Evolutionary conservation across 139 green algal genomes (phyloP).

Genomic region (Zygnema cylindricum): DNA sequence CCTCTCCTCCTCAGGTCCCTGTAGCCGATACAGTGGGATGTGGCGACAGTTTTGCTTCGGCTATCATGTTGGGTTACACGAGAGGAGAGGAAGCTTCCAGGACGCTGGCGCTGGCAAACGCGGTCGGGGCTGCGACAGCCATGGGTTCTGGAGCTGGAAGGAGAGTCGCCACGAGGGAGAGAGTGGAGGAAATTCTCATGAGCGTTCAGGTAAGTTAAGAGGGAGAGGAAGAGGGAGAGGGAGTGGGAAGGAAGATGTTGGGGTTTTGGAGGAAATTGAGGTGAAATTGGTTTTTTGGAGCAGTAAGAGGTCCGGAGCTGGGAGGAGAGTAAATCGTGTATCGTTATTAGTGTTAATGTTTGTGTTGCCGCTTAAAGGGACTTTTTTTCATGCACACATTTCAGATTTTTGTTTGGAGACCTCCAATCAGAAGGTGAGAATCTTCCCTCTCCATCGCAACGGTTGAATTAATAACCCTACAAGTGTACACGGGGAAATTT

Average conservation of each 20-base stretch:
- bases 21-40: constrained; percentile 95
- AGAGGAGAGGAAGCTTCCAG: constrained; percentile 54
- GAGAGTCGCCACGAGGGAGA: constrained; percentile 79
- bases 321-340: no score
- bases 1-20: constrained; percentile 69
- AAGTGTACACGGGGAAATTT: no score
- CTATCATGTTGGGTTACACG: constrained; percentile 85
- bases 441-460: no score
- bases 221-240: not conserved
- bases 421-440: no score
- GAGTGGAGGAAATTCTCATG: constrained; percentile 64
- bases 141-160: constrained; percentile 81
- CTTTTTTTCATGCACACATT: no score
- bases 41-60: constrained; percentile 92
- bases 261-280: not conserved
- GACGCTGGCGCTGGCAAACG: constrained; percentile 89
- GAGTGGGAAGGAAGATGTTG: not conserved
- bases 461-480: no score
- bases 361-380: no score
- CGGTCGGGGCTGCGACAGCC: constrained; percentile 90
- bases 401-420: no score
- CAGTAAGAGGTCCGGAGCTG: no score
- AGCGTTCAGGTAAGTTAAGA: constrained; percentile 33
- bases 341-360: no score
- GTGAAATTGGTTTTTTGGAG: constrained; percentile 5